Conservation (phyloP, 371 early-diverging fungal genomes). For the Batrachochytrium dendrobatidis region DNA sequence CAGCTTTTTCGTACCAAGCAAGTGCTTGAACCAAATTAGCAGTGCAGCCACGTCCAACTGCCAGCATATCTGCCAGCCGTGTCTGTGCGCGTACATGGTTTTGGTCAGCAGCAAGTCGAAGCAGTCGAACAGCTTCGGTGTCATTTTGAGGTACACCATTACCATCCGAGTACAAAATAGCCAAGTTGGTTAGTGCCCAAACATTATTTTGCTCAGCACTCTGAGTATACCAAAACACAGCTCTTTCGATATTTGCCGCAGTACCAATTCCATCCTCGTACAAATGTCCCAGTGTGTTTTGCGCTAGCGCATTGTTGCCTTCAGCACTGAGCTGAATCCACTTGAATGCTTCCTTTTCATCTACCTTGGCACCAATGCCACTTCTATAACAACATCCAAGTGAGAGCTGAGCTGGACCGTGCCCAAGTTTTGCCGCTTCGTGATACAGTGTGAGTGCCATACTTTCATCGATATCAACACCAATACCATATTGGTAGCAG, state of each 20-base stretch:
- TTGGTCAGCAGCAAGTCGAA: conserved; percentile 34
- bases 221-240: conserved; percentile 63
- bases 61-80: conserved; percentile 35
- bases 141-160: conserved; percentile 16
- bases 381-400: conserved; percentile 41
- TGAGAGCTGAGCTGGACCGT: conserved; percentile 41
- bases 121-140: conserved; percentile 30
- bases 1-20: conserved; percentile 37
- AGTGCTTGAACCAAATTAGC: conserved; percentile 30
- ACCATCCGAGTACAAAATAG: conserved; percentile 25
- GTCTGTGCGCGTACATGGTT: conserved; percentile 45
- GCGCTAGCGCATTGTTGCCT: conserved; percentile 43
- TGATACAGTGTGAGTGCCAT: conserved; percentile 26
- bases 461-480: conserved; percentile 29
- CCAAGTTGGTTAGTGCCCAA: conserved; percentile 23
- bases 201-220: conserved; percentile 55
- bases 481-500: conserved; percentile 78
- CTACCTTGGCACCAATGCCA: conserved; percentile 35
- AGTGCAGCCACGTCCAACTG: conserved; percentile 33
- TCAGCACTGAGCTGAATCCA: conserved; percentile 39
- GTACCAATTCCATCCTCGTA: conserved; percentile 62
- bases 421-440: conserved; percentile 33
- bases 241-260: conserved; percentile 46
- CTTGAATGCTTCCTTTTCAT: conserved; percentile 35
- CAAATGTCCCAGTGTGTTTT: conserved; percentile 42